Conservation (phyloP, 2,329 filamentous ascomycete genomes). For the Fusarium subtropicale region DNA sequence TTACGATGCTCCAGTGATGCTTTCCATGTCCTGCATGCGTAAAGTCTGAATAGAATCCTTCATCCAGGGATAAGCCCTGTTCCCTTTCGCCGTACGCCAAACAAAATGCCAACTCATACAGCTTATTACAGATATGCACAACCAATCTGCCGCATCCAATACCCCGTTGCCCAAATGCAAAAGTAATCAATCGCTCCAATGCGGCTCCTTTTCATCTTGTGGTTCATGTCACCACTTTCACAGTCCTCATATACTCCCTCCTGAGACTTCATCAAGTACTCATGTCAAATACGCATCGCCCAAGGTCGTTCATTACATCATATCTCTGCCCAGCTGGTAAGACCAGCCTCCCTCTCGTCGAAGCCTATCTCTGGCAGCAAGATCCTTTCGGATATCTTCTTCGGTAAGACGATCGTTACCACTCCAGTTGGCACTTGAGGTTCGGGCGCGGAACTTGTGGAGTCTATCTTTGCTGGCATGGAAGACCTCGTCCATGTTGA, state of each 20-base stretch:
- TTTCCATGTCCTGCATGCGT: constrained; percentile 9
- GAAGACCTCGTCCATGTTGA: constrained; percentile 98
- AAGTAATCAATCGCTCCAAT: constrained; percentile 31
- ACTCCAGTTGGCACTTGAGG: constrained; percentile 95
- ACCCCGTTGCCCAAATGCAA: constrained; percentile 26
- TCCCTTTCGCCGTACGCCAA: constrained; percentile 43
- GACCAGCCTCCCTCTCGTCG: constrained; percentile 88
- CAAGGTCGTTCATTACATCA: constrained; percentile 50
- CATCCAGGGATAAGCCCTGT: neutral
- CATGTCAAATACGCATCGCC: constrained; percentile 29
- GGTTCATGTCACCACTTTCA: constrained; percentile 15
- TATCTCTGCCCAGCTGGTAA: constrained; percentile 68
- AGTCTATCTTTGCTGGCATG: constrained; percentile 86
- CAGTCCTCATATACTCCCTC: constrained; percentile 12
- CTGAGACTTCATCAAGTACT: constrained; percentile 16
- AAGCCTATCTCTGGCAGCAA: constrained; percentile 82
- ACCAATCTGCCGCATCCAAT: constrained; percentile 36
- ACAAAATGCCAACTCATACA: constrained; percentile 25
- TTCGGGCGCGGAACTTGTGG: constrained; percentile 89
- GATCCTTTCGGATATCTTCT: constrained; percentile 85
- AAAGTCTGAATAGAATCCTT: constrained; percentile 3
- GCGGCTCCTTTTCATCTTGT: constrained; percentile 19
- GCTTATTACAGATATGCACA: constrained; percentile 37
- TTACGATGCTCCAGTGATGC: constrained; percentile 17
- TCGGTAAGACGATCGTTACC: constrained; percentile 84